phyloP scores from a whole-genome alignment of 371 early-diverging fungal species.

The Conidiobolus incongruus region DNA sequence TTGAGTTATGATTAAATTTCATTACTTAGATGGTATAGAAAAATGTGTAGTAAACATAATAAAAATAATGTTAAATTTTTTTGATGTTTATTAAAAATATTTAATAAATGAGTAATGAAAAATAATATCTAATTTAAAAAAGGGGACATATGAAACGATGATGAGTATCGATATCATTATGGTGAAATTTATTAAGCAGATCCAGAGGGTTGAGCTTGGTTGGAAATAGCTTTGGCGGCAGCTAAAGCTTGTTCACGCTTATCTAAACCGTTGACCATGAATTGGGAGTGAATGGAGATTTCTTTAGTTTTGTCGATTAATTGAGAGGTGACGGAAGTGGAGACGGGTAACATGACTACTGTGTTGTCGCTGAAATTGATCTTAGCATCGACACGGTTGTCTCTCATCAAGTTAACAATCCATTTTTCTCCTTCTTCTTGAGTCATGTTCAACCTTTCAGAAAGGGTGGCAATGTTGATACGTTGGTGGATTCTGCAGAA shows the following conservation, averaged over 20 bases:
- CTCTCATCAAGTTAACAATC: constrained; percentile 88
- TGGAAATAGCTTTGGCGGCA: not conserved
- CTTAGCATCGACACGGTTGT: constrained; percentile 88
- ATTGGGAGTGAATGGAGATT: constrained; percentile 68
- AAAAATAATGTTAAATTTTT: too few relatives aligned
- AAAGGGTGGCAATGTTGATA: constrained; percentile 67
- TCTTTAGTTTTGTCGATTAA: constrained; percentile 83
- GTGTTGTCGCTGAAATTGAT: constrained; percentile 71
- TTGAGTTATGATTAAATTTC: too few relatives aligned
- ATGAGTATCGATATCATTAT: too few relatives aligned
- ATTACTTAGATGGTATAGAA: too few relatives aligned
- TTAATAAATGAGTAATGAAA: too few relatives aligned
- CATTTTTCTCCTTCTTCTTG: constrained; percentile 87
- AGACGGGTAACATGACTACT: constrained; percentile 71
- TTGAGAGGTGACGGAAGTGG: constrained; percentile 74
- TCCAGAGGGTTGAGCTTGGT: too few relatives aligned
- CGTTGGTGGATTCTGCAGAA: constrained; percentile 87
- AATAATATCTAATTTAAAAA: too few relatives aligned
- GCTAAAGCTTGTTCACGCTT: constrained; percentile 32
- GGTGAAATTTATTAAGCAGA: too few relatives aligned
- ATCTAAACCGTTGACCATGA: constrained; percentile 71
- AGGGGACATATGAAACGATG: too few relatives aligned
- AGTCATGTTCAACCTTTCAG: constrained; percentile 58
- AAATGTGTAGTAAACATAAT: too few relatives aligned
- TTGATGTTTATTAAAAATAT: too few relatives aligned